These are phyloP conservation scores for Chytridium lagenaria DNA, from an alignment of 371 early-diverging fungal genomes.

Conservation along the genomic window DNA sequence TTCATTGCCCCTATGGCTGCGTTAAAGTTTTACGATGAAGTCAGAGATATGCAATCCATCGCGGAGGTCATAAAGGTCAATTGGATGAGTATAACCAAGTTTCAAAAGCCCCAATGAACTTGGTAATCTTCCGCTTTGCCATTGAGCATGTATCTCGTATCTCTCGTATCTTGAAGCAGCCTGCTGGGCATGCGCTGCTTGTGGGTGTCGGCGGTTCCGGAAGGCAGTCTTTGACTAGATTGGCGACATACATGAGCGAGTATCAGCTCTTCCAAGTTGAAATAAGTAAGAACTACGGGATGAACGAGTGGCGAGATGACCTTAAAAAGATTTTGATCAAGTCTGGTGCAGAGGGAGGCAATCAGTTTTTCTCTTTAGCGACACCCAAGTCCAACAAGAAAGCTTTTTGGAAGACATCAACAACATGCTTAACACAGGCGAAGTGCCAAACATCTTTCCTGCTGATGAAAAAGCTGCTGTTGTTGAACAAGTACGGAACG, in stretches of 20 bases:
- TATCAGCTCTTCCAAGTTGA: slow-evolving; percentile 60
- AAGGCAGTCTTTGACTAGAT: slow-evolving; percentile 58
- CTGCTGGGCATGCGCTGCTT: slow-evolving; percentile 60
- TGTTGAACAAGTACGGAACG: slow-evolving; percentile 55
- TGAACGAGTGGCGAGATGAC: slow-evolving; percentile 62
- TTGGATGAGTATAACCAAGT: slow-evolving; percentile 64
- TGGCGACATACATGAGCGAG: slow-evolving; percentile 63
- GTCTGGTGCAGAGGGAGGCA: slow-evolving; percentile 58
- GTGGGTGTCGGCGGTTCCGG: slow-evolving; percentile 67
- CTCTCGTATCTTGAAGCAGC: slow-evolving; percentile 59
- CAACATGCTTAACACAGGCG: slow-evolving; percentile 65
- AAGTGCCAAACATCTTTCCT: slow-evolving; percentile 63
- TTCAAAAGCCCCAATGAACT: slow-evolving; percentile 64
- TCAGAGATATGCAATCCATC: slow-evolving; percentile 48
- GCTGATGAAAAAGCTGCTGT: slow-evolving; percentile 63
- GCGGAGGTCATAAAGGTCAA: slow-evolving; percentile 56
- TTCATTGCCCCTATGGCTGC: slow-evolving; percentile 57
- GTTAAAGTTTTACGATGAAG: slow-evolving; percentile 59
- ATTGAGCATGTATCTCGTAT: slow-evolving; percentile 63
- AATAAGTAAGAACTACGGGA: slow-evolving; percentile 60
- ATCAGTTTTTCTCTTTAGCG: slow-evolving; percentile 60
- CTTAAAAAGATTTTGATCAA: slow-evolving; percentile 59
- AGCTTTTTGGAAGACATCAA: slow-evolving; percentile 63
- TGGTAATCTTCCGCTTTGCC: slow-evolving; percentile 64
- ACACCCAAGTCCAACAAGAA: slow-evolving; percentile 59